phyloP scores from a whole-genome alignment of 169 alveolate genomes.

The Cyclospora cayetanensis region DNA sequence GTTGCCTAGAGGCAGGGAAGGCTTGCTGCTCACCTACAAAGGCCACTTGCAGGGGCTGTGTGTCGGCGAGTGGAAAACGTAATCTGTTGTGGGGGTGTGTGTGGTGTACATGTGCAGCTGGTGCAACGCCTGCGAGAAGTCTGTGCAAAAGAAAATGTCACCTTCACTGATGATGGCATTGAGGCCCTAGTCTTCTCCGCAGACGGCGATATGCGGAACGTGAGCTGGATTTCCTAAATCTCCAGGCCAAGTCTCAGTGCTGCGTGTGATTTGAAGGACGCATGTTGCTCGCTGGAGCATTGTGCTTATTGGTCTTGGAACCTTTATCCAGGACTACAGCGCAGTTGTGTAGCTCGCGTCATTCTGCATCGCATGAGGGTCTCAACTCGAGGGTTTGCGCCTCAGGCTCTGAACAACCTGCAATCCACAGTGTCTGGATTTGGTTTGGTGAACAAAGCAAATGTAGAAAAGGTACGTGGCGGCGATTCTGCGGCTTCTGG shows the following conservation, averaged over 20 bases:
- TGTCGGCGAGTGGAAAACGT: no score
- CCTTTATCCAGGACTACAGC: background rate
- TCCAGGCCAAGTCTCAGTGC: background rate
- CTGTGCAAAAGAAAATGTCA: conserved; percentile 83
- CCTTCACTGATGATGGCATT: conserved; percentile 85
- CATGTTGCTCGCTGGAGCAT: background rate
- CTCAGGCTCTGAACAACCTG: conserved; percentile 94
- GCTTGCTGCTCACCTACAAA: no score
- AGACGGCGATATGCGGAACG: conserved; percentile 94
- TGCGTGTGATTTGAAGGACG: background rate
- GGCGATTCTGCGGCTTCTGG: background rate
- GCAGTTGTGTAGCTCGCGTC: background rate
- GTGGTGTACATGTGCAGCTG: conserved; percentile 63
- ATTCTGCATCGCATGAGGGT: no score
- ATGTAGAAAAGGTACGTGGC: conserved; percentile 91
- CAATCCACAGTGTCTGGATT: conserved; percentile 98
- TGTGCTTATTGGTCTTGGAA: background rate
- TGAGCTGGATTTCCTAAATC: conserved; percentile 27
- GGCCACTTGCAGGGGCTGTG: no score
- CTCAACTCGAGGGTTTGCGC: background rate
- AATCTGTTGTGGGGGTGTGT: no score
- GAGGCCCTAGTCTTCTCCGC: conserved; percentile 97
- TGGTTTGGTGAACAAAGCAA: conserved; percentile 93
- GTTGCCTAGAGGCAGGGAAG: no score
- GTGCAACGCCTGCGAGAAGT: conserved; percentile 90